Evolutionary conservation across 352 stramenopile species (phyloP).

Genomic region (Phytophthora constricta): DNA sequence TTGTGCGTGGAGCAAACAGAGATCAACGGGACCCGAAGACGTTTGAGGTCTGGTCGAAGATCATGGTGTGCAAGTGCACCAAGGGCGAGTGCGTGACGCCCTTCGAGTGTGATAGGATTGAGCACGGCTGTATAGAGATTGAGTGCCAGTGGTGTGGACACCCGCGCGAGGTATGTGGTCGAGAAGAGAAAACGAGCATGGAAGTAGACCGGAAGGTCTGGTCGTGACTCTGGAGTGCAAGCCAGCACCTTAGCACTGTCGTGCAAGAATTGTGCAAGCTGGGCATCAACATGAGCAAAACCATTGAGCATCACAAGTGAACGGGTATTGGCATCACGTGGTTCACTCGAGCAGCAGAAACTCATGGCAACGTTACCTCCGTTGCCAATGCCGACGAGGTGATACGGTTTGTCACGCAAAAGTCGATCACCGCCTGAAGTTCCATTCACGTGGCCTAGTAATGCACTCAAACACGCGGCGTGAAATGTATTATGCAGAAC

Average conservation of each 20-base stretch:
- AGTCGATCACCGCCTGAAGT: constrained; percentile 26
- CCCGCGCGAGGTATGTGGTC: constrained; percentile 88
- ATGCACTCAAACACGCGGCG: constrained; percentile 80
- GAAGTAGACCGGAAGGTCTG: constrained; percentile 96
- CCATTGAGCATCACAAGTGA: constrained; percentile 91
- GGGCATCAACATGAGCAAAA: constrained; percentile 90
- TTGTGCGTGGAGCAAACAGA: constrained; percentile 90
- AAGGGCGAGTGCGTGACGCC: constrained; percentile 89
- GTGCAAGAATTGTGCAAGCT: constrained; percentile 94
- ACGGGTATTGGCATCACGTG: constrained; percentile 65
- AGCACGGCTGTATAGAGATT: constrained; percentile 96
- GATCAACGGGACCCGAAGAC: constrained; percentile 84
- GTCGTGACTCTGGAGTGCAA: constrained; percentile 88
- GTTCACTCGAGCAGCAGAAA: constrained; percentile 69
- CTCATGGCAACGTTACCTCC: constrained; percentile 89
- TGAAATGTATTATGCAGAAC: constrained; percentile 95
- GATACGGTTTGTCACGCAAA: constrained; percentile 89
- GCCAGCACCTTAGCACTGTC: constrained; percentile 95
- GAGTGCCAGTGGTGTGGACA: constrained; percentile 94
- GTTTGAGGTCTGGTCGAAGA: constrained; percentile 50
- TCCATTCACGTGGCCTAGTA: constrained; percentile 62
- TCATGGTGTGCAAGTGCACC: constrained; percentile 89
- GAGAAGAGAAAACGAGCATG: constrained; percentile 95
- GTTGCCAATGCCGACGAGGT: constrained; percentile 93
- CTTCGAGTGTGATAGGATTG: constrained; percentile 94